A percentile compares a stretch with the other conserved stretches of the same genome.
Conservation (phyloP, 768 basidiomycete genomes). For the Agaricus subrufescens region DNA sequence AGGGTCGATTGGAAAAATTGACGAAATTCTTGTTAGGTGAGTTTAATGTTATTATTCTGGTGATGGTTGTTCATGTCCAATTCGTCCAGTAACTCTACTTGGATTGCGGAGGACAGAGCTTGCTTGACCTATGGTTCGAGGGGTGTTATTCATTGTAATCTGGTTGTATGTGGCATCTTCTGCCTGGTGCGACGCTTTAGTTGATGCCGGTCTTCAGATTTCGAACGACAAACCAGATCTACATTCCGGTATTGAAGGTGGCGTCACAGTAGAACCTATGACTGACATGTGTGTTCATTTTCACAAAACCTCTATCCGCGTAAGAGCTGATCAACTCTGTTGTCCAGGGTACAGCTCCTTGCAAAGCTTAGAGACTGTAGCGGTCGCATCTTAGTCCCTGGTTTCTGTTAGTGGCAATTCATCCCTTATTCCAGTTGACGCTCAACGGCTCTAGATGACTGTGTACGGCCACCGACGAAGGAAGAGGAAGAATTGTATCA, state of each 20-base stretch:
- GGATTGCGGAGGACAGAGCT: slow-evolving; percentile 89
- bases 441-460: slow-evolving; percentile 49
- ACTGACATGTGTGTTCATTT: slow-evolving; percentile 67
- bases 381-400: slow-evolving; percentile 63
- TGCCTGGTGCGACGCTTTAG: not conserved
- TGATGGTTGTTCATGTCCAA: slow-evolving; percentile 1
- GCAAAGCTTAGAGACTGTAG: slow-evolving; percentile 59
- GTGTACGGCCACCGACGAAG: slow-evolving; percentile 63
- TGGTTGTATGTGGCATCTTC: slow-evolving; percentile 45
- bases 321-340: not conserved
- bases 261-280: slow-evolving; percentile 86
- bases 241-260: slow-evolving; percentile 94
- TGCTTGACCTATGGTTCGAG: slow-evolving; percentile 95
- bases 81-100: slow-evolving; percentile 78
- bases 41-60: not conserved
- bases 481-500: slow-evolving; percentile 68
- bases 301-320: no score
- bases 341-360: slow-evolving; percentile 68
- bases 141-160: slow-evolving; percentile 85
- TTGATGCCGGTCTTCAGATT: slow-evolving; percentile 39
- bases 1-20: slow-evolving; percentile 79
- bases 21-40: slow-evolving; percentile 86
- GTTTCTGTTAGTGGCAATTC: slow-evolving; percentile 64
- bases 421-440: not conserved
- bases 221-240: slow-evolving; percentile 71